phyloP scores from a whole-genome alignment of 2,329 filamentous ascomycete genomes.

The Diplodia seriata region DNA sequence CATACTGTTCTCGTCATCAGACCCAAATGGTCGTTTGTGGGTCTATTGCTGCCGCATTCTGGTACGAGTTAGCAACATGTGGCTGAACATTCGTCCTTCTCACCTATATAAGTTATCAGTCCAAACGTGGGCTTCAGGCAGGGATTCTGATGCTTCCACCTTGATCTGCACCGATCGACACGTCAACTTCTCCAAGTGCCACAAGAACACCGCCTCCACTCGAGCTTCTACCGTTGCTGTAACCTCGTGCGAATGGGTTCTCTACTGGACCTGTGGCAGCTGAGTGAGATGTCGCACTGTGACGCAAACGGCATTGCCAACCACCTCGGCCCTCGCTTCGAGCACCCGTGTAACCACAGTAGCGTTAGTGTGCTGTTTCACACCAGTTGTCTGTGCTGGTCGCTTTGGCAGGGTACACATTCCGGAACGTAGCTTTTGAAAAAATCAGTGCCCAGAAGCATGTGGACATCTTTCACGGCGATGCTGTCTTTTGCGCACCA shows the following conservation, averaged over 20 bases:
- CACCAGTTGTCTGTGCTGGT: not conserved
- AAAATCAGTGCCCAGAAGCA: constrained; percentile 44
- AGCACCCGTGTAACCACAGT: constrained; percentile 43
- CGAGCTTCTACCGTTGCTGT: constrained; percentile 59
- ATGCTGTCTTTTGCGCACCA: constrained; percentile 45
- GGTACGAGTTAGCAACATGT: no score
- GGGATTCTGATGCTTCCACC: constrained; percentile 58
- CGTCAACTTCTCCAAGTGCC: constrained; percentile 52
- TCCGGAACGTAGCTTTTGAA: constrained; percentile 38
- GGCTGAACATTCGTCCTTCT: not conserved
- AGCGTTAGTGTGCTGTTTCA: constrained; percentile 38
- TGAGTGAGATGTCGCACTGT: constrained; percentile 43
- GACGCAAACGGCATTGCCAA: constrained; percentile 44
- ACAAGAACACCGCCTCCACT: constrained; percentile 58
- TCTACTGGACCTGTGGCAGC: constrained; percentile 54
- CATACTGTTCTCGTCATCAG: constrained; percentile 54
- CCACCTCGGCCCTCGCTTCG: constrained; percentile 40
- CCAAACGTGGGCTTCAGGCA: constrained; percentile 61
- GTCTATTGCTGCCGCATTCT: constrained; percentile 54
- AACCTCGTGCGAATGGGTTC: constrained; percentile 55
- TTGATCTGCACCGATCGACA: constrained; percentile 58
- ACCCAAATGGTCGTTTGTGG: constrained; percentile 59
- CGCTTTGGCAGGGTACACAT: not conserved
- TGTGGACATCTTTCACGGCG: constrained; percentile 43
- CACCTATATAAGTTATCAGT: constrained; percentile 59